Evolutionary conservation across 306 rosid genomes (phyloP).

Genomic region (Dalbergia oliveri): DNA sequence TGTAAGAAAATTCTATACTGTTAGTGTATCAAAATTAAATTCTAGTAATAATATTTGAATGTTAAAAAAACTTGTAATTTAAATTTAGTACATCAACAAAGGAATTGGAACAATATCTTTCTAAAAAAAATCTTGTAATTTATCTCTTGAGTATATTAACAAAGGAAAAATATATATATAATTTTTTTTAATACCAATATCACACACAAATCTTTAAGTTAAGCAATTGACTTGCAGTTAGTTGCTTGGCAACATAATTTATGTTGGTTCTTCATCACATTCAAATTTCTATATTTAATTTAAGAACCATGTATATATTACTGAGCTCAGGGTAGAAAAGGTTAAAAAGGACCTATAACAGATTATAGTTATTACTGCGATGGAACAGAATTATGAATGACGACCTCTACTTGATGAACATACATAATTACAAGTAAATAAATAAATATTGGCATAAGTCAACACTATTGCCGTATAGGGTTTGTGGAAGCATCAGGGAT

Average conservation of each 20-base stretch:
- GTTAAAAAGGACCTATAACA: neutral
- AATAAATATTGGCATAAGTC: slow-evolving; percentile 29
- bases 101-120: no score
- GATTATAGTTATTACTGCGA: slow-evolving; percentile 25
- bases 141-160: neutral
- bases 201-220: neutral
- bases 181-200: neutral
- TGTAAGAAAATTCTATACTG: no score
- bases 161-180: neutral
- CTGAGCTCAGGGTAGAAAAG: neutral
- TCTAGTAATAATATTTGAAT: no score
- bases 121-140: no score
- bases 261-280: slow-evolving; percentile 5
- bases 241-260: neutral
- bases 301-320: neutral
- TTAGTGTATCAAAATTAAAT: no score
- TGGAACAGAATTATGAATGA: slow-evolving; percentile 45
- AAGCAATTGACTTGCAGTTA: neutral
- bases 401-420: neutral
- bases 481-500: slow-evolving; percentile 41
- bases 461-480: slow-evolving; percentile 37
- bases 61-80: no score
- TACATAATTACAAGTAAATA: neutral
- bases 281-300: neutral
- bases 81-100: no score